These are phyloP conservation scores for Jimgerdemannia flammicorona DNA, from an alignment of 192 early-diverging fungal species.

Conservation along the genomic window DNA sequence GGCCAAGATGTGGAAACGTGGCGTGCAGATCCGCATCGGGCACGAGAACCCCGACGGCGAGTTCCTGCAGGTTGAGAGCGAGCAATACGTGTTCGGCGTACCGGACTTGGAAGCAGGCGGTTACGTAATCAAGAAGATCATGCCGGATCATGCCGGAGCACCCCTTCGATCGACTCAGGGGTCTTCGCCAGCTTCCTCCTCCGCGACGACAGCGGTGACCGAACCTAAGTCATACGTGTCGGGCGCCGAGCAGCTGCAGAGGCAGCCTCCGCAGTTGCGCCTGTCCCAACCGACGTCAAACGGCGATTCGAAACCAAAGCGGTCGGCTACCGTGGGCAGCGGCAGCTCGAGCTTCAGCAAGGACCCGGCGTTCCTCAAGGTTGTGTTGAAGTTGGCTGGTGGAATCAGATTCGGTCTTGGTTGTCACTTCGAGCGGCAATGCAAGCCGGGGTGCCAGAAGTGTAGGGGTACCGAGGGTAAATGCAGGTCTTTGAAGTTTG, in stretches of 20 bases:
- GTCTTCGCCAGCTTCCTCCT: background rate
- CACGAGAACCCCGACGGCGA: constrained; percentile 33
- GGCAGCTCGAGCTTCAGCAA: background rate
- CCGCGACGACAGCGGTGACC: background rate
- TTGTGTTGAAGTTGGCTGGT: constrained; percentile 30
- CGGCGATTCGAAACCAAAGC: background rate
- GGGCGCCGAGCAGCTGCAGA: too few species aligned
- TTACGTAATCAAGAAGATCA: constrained; percentile 14
- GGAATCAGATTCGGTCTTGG: constrained; percentile 42
- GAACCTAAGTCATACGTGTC: background rate
- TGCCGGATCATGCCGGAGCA: constrained; percentile 4
- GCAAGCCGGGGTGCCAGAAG: constrained; percentile 12
- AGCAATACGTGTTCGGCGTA: constrained; percentile 35
- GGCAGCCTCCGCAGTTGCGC: background rate
- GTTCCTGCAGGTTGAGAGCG: constrained; percentile 38
- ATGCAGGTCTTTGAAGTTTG: constrained; percentile 27
- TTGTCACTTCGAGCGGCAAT: constrained; percentile 33
- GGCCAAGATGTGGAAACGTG: constrained; percentile 30
- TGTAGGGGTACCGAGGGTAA: constrained; percentile 20
- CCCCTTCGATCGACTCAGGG: background rate
- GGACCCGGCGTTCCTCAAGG: constrained; percentile 12
- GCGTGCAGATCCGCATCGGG: constrained; percentile 29
- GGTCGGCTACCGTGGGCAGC: background rate
- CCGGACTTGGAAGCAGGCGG: constrained; percentile 33
- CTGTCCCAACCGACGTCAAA: background rate